Evolutionary conservation across 2,329 filamentous ascomycete species (phyloP).

Genomic region (Bipolaris gigantea): DNA sequence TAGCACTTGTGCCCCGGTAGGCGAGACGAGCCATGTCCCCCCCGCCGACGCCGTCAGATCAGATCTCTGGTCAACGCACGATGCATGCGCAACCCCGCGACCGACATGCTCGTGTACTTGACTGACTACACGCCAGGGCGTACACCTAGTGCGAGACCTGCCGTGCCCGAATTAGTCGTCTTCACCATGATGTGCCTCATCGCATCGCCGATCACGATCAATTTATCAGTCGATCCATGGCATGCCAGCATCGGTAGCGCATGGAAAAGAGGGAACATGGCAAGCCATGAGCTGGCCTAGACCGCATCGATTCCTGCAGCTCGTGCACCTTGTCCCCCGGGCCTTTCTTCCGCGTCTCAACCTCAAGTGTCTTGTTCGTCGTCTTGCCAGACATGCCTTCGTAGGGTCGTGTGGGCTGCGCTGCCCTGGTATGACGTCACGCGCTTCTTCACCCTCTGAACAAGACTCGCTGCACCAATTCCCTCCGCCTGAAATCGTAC

Average conservation of each 20-base stretch:
- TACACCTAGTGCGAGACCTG: neutral
- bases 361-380: neutral
- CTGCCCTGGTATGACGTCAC: constrained; percentile 15
- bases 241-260: constrained; percentile 2
- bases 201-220: constrained; percentile 10
- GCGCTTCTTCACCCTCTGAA: constrained; percentile 2
- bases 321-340: neutral
- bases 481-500: constrained; percentile 3
- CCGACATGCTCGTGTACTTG: neutral
- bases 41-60: neutral
- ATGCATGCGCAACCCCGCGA: neutral
- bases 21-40: constrained; percentile 3
- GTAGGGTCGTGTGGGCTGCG: constrained; percentile 1
- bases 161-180: neutral
- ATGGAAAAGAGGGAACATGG: constrained; percentile 1
- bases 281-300: constrained; percentile 12
- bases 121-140: neutral
- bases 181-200: constrained; percentile 1
- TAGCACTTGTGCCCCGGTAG: neutral
- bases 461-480: constrained; percentile 10
- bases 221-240: constrained; percentile 5
- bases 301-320: constrained; percentile 5
- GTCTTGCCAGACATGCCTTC: constrained; percentile 5
- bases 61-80: neutral
- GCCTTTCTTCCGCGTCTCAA: neutral